Percentiles rank a stretch among this genome's conserved stretches.
Evolutionary conservation across 2,329 filamentous ascomycete genomes (phyloP).

Genomic region (Tricladium varicosporioides): DNA sequence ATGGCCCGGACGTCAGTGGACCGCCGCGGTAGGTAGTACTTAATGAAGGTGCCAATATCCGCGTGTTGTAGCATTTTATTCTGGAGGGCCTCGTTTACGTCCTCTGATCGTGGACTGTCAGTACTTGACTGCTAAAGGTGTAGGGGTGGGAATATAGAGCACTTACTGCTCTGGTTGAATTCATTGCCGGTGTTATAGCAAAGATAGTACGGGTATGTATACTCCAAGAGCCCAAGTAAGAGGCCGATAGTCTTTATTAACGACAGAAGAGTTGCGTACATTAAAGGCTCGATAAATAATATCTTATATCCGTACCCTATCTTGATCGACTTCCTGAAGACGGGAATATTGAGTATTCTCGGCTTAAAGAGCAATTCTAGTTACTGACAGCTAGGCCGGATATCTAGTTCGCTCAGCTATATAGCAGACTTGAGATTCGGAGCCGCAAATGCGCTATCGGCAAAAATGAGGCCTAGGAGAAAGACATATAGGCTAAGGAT

Average conservation of each 20-base stretch:
- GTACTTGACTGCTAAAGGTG: slow-evolving; percentile 8
- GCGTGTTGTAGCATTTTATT: slow-evolving; percentile 24
- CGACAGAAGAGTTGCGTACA: slow-evolving; percentile 18
- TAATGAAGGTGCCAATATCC: slow-evolving; percentile 23
- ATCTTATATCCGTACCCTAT: slow-evolving; percentile 22
- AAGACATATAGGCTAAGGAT: slow-evolving; percentile 36
- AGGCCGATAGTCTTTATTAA: slow-evolving; percentile 23
- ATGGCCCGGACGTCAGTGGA: slow-evolving; percentile 18
- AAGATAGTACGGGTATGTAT: slow-evolving; percentile 23
- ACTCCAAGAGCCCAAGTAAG: slow-evolving; percentile 18
- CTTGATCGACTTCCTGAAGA: slow-evolving; percentile 28
- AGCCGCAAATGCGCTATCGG: slow-evolving; percentile 27
- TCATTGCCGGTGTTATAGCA: slow-evolving; percentile 23
- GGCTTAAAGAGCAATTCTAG: slow-evolving; percentile 20
- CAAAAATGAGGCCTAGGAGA: slow-evolving; percentile 34
- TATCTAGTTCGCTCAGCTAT: slow-evolving; percentile 28
- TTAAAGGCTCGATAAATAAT: slow-evolving; percentile 16
- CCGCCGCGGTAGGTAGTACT: slow-evolving; percentile 17
- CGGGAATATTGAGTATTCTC: slow-evolving; percentile 22
- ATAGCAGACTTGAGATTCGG: slow-evolving; percentile 24
- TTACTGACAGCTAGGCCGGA: slow-evolving; percentile 29
- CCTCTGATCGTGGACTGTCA: slow-evolving; percentile 14
- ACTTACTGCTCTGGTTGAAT: slow-evolving; percentile 25
- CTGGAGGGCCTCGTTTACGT: slow-evolving; percentile 21
- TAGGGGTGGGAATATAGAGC: background rate